Evolutionary conservation across 2,329 filamentous ascomycete species (phyloP), one percentile per base, ranked within the genome.

Genomic region (Talaromyces piceae): DNA sequence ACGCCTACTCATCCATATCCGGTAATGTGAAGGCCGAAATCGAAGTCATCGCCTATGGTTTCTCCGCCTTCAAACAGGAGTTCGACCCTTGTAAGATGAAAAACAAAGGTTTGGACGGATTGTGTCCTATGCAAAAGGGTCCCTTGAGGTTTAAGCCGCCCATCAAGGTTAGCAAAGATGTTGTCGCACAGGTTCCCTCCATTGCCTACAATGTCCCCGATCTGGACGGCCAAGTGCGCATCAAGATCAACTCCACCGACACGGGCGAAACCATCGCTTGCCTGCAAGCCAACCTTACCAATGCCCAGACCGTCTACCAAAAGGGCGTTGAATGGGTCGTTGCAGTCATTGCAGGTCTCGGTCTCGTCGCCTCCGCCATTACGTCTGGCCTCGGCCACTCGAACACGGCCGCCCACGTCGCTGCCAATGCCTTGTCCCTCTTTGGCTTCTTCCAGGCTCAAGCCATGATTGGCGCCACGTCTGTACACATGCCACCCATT

Each of bases 391-490:
- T 96, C 4, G 91, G 91, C 9, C 90, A 96, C 69, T 88, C 88
- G 46, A 96, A 96, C 67, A 91, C 91, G 4, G 91, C 91, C 44
- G 90, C 91, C 47, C 91, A 97, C 70, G 88, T 97, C 57, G 91
- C 91, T 50, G 87, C 91, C 50, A 95, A 95, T 64, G 89, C 91
- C 3, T 79, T 96, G 56, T 93, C 91, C n/a, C 82, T 97, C 26
- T 95, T 95, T 66, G 82, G 86, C 55, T 96, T 93, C 71, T 95
- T 96, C 78, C 91, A 97, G 71, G 83, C 88, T 4, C 91, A 95
- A 70, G 91, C 91, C 23, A 89, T 96, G 69, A 77, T 95, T 61
- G 91, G 91, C 57, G 84, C 96, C 70, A 88, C 85, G 49, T 81
- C 86, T 18, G 85, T 96, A 12, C 77, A 78, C 43, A 79, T 95